These are phyloP conservation scores for Daedalea quercina DNA, from an alignment of 768 basidiomycete species.

Conservation along the genomic window DNA sequence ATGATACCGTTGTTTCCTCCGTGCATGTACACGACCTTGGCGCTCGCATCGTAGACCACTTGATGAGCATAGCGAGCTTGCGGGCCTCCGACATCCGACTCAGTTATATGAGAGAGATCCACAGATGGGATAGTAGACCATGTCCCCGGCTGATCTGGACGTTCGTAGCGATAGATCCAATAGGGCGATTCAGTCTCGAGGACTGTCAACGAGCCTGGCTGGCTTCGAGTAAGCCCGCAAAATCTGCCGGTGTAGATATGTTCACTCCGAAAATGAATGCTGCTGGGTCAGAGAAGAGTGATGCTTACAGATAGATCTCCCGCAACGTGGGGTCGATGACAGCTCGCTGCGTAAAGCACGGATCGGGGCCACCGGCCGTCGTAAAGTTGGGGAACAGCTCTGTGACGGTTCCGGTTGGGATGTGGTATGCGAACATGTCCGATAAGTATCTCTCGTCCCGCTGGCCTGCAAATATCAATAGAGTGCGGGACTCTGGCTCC, in stretches of 20 bases:
- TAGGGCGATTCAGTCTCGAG: slow-evolving; percentile 44
- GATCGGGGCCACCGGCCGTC: slow-evolving; percentile 55
- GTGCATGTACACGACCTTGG: slow-evolving; percentile 58
- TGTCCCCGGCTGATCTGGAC: slow-evolving; percentile 44
- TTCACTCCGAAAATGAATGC: too few species aligned
- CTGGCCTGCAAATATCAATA: slow-evolving; percentile 75
- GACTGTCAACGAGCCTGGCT: slow-evolving; percentile 32
- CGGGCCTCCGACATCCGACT: slow-evolving; percentile 34
- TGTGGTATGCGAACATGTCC: slow-evolving; percentile 74
- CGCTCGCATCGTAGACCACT: slow-evolving; percentile 60
- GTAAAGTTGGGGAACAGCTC: slow-evolving; percentile 63
- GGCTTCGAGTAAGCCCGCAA: slow-evolving; percentile 48
- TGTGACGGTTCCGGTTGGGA: slow-evolving; percentile 46
- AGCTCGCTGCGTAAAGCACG: slow-evolving; percentile 70
- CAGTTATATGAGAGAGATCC: background rate
- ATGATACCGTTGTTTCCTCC: slow-evolving; percentile 65
- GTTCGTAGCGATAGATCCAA: slow-evolving; percentile 63
- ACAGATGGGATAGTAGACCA: slow-evolving; percentile 56
- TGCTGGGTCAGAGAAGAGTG: background rate
- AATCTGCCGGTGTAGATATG: slow-evolving; percentile 50
- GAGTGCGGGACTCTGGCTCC: slow-evolving; percentile 46
- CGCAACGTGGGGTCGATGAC: slow-evolving; percentile 54
- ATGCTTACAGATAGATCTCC: slow-evolving; percentile 67
- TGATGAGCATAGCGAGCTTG: slow-evolving; percentile 71
- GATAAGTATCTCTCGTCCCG: slow-evolving; percentile 58